phyloP scores from a whole-genome alignment of 116 monocot species.

The Iris pallida region DNA sequence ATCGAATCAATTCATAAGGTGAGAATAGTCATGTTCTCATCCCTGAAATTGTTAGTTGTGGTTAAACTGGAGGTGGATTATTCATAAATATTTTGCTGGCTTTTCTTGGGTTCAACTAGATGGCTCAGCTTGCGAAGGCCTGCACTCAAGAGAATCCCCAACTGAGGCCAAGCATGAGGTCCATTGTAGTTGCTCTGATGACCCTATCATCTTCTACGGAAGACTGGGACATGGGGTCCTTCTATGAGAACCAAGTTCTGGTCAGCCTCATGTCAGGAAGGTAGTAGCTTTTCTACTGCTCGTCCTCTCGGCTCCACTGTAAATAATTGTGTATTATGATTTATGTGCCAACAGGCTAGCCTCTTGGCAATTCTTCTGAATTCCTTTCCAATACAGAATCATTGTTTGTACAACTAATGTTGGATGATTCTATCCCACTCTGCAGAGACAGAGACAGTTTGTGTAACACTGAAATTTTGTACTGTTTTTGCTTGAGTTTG shows the following conservation, averaged over 20 bases:
- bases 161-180: slow-evolving; percentile 73
- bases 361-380: not conserved
- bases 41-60: not conserved
- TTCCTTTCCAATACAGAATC: not conserved
- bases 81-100: not conserved
- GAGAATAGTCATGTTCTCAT: not conserved
- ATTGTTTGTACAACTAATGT: not conserved
- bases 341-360: not conserved
- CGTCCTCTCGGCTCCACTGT: not conserved
- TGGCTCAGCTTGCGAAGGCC: slow-evolving; percentile 76
- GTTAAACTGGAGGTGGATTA: not conserved
- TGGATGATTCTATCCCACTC: no score
- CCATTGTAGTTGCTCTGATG: slow-evolving; percentile 78
- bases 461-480: no score
- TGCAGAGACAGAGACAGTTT: no score
- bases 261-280: slow-evolving; percentile 83
- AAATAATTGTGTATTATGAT: not conserved
- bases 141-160: slow-evolving; percentile 76
- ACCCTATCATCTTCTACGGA: slow-evolving; percentile 73
- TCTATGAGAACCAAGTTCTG: slow-evolving; percentile 51
- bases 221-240: slow-evolving; percentile 65
- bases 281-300: slow-evolving; percentile 13
- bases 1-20: slow-evolving; percentile 66
- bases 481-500: no score
- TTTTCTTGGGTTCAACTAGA: slow-evolving; percentile 18